Evolutionary conservation across 352 stramenopile genomes (phyloP), one percentile per base, ranked within the genome.

Genomic region (Phytopythium delawarense): DNA sequence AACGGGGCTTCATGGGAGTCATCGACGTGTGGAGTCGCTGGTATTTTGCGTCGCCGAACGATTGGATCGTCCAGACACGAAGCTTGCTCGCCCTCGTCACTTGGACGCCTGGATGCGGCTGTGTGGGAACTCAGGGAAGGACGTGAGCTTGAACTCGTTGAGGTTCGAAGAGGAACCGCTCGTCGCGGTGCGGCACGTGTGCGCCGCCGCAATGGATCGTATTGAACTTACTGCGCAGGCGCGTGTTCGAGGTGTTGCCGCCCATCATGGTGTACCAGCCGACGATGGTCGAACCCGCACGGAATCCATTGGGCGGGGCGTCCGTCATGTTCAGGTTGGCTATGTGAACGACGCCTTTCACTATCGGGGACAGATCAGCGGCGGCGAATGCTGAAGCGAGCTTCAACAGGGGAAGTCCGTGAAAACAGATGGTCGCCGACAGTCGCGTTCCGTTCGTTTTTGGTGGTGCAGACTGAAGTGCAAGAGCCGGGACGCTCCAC

Each of bases 221-320:
- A 15, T 42, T 42, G 44, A 49, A 16, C 20, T 28, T 49, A 1
- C 9, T 9, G 20, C 44, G 44, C 20, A 49, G 18, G 4, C 13
- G 7, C 44, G 4, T 3, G 20, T 49, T 49, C 23, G 34, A 35
- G 18, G 59, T 20, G 32, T 56, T 57, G 15, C 69, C 65, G 51
- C 61, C 65, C 25, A 32, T 62, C 57, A 61, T 71, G 30, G 59
- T 65, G 44, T 64, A 68, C 61, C 65, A 71, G 49, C 59, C 59
- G 9, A 39, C 50, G 28, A 64, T 59, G 13, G 46, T 51, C 21
- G 59, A 28, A 2, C 25, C 25, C 25, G 25, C 1, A 28, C 25
- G 25, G 25, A 28, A 28, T 28, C 25, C 25, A 28, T 28, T 28
- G 25, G 25, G 25, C 25, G 25, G 25, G 2, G 59, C 20, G 40